Evolutionary conservation across 371 early-diverging fungal genomes (phyloP), one percentile per base, ranked within the genome.

Genomic region (Mucor velutinosus): DNA sequence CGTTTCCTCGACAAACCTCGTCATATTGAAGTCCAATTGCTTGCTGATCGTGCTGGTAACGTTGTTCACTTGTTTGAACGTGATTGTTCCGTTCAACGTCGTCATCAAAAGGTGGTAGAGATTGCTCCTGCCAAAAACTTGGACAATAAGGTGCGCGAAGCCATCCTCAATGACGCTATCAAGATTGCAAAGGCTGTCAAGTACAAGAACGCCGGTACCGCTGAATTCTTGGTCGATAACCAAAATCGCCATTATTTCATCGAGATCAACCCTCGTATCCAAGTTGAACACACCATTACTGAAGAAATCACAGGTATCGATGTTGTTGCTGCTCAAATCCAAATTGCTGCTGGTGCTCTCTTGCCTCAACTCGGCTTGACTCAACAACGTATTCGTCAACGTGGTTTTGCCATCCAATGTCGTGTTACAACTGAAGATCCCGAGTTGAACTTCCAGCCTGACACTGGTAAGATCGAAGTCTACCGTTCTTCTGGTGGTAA

Each of bases 91-190:
- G 93, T 98, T 33, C 98, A 99, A 84, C 88, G 99, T 68, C 90
- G 98, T 64, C 95, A 97, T 76, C 99, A 99, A 76, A 99, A 99
- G 82, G 94, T 98, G 0, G 92, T 98, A 29, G 98, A 98, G 78
- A 92, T 94, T 61, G 96, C 93, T 0, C 97, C 97, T 2, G 92
- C 95, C n/a, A 84, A 90, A 58, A 81, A 87, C 59, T 71, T 93
- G n/a, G 83, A 86, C 19, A 77, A 63, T 25, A 75, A 77, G 4
- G 80, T 89, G 10, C 87, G 96, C 66, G 86, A 94, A 65, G 85
- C 84, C 25, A 94, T 98, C 53, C 77, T 93, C 53, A 85, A 82
- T 25, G 94, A 95, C 79, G 97, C 98, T 11, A 86, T 95, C 77
- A 94, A 90, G 80, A 84, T 97, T 65, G 95, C 98, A 61, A 89